These are phyloP conservation scores for Cryptococcus floricola DNA, from an alignment of 1,284 basidiomycete species.

Conservation along the genomic window DNA sequence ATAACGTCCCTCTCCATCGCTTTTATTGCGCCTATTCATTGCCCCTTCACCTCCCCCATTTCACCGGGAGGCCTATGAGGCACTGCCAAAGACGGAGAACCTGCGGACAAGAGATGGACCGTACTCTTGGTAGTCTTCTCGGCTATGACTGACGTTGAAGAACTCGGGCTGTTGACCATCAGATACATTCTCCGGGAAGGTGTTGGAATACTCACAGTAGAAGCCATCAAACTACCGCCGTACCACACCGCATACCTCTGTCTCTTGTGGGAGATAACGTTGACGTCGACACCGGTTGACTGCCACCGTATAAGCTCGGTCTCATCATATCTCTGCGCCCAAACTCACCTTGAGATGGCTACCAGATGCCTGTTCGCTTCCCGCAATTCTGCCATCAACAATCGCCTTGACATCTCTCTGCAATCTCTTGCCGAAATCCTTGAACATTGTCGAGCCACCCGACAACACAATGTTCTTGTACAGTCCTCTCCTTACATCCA, in stretches of 20 bases:
- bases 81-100: conserved; percentile 91
- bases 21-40: background rate
- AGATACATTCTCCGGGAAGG: background rate
- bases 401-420: conserved; percentile 93
- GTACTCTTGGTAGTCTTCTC: conserved; percentile 95
- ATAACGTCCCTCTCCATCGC: background rate
- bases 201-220: conserved; percentile 60
- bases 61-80: conserved; percentile 54
- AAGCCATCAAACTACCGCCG: conserved; percentile 89
- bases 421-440: conserved; percentile 66
- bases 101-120: conserved; percentile 92
- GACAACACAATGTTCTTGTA: conserved; percentile 98
- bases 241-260: conserved; percentile 99
- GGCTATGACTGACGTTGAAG: conserved; percentile 94
- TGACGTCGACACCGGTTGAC: conserved; percentile 92
- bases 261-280: conserved; percentile 97
- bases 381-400: conserved; percentile 84
- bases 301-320: conserved; percentile 37
- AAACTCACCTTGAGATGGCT: conserved; percentile 65
- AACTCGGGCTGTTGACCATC: conserved; percentile 74
- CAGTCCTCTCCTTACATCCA: conserved; percentile 86
- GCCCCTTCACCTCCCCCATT: background rate
- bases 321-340: background rate
- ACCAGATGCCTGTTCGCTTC: conserved; percentile 70
- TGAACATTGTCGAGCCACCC: conserved; percentile 77